Evolutionary conservation across 306 rosid genomes (phyloP).

Genomic region (Corylus americana): DNA sequence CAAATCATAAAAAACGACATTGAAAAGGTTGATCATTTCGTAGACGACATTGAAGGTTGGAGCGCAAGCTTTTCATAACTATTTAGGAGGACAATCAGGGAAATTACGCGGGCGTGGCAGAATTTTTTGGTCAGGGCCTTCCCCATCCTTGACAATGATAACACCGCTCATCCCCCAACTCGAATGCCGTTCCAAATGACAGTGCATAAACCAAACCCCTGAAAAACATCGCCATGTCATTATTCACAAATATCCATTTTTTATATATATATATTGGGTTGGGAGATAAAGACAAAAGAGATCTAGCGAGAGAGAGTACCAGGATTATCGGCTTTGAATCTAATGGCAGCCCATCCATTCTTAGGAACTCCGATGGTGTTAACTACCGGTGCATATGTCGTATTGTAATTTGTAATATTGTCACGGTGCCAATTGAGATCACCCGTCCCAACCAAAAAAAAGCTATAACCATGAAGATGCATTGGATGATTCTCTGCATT

Average conservation of each 20-base stretch:
- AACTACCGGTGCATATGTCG: constrained; percentile 31
- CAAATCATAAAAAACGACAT: too few relatives aligned
- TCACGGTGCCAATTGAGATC: constrained; percentile 30
- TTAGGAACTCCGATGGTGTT: constrained; percentile 34
- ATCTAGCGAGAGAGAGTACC: constrained; percentile 25
- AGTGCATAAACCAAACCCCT: constrained; percentile 53
- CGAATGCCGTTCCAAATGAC: constrained; percentile 40
- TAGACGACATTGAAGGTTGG: too few relatives aligned
- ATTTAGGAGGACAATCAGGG: constrained; percentile 26
- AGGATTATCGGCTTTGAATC: constrained; percentile 40
- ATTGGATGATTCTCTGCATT: constrained; percentile 49
- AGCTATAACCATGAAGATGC: constrained; percentile 53
- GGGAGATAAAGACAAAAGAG: too few relatives aligned
- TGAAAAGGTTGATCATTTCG: too few relatives aligned
- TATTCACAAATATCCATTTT: too few relatives aligned
- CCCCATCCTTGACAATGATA: constrained; percentile 37
- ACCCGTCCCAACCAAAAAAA: constrained; percentile 39
- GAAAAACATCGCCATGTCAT: neutral
- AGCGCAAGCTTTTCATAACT: too few relatives aligned
- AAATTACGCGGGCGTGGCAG: constrained; percentile 31
- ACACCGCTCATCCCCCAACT: constrained; percentile 43
- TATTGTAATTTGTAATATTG: constrained; percentile 16
- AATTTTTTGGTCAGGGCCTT: constrained; percentile 19
- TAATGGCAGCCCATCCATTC: constrained; percentile 42
- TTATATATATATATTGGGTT: too few relatives aligned